Base-by-base conservation (phyloP, 2,329 filamentous ascomycete genomes). In the Hypoxylon sp. region DNA sequence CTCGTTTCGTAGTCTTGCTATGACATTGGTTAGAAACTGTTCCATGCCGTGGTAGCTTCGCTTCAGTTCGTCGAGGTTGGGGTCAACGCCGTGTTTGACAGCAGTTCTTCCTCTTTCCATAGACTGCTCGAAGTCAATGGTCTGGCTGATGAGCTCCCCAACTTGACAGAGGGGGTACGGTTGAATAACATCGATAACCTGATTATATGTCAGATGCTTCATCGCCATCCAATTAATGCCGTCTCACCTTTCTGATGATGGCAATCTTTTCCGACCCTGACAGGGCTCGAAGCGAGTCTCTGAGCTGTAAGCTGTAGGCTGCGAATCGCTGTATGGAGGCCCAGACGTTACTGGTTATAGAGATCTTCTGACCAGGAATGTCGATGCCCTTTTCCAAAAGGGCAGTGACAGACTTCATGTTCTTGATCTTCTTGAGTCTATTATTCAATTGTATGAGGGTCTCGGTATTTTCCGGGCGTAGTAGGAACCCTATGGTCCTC, bases 301-400 rank as follows among this genome's bases (percentile, higher is more conserved):
- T 81, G 21, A 97, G 82, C 58, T 87, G 87, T 21, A 96, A 78
- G 0, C 86, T 79, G 63, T 90, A 83, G 62, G 86, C 88, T 0
- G 88, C 83, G 71, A 97, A 98, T 67, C 86, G 72, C 27, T 75
- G 79, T 23, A 97, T 77, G n/a, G 81, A 87, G 49, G 83, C 82
- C 93, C 91, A 97, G 11, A 88, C 84, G 26, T 85, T 88, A 50
- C 80, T 85, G 55, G 84, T 83, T 61, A 90, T 83, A 0, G 85
- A 84, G 11, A 75, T 70, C 17, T 74, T 74, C 10, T 74, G 69
- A 3, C 78, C 77, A 3, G 80, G 77, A 15, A 75, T 76, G 67
- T 86, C 88, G n/a, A 90, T 82, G 0, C 95, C 95, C 72, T 91
- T 96, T 54, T 84, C 87, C 8, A 99, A 77, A 66, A 89, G 88